phyloP scores from a whole-genome alignment of 345 rosid genomes.

The Salix arbutifolia region DNA sequence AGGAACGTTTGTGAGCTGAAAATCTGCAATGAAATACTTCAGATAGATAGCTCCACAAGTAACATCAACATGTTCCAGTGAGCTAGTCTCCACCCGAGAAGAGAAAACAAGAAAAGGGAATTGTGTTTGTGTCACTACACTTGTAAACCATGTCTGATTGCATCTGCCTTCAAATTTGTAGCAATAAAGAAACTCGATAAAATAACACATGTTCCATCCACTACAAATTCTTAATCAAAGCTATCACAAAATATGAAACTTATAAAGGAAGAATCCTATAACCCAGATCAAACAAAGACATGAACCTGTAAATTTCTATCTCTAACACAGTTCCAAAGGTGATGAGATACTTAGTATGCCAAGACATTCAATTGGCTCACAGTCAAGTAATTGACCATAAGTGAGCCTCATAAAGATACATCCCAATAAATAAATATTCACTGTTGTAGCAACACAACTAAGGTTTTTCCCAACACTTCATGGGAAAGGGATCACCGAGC shows the following conservation, averaged over 20 bases:
- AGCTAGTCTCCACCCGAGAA: neutral
- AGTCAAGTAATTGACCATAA: neutral
- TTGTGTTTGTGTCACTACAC: too few species aligned
- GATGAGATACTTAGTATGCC: neutral
- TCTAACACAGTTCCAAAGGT: neutral
- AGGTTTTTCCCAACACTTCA: neutral
- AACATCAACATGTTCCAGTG: neutral
- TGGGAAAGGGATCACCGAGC: conserved; percentile 16
- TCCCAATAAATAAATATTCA: neutral
- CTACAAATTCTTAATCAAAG: neutral
- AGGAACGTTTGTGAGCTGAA: neutral
- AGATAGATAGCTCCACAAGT: neutral
- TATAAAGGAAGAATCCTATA: neutral
- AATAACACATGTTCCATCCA: neutral
- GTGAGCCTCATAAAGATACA: neutral
- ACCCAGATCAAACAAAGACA: neutral
- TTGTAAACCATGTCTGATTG: neutral
- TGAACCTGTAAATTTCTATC: neutral
- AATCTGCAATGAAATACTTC: neutral
- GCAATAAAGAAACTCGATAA: neutral
- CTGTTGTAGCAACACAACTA: neutral
- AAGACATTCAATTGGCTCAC: neutral
- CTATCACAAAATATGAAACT: neutral
- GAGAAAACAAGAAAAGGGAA: neutral
- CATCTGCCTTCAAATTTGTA: neutral